A percentile compares a stretch with the other conserved stretches of the same genome.
Evolutionary conservation across 805 yeast species (phyloP).

Genomic region (Dipodascus geniculatus): DNA sequence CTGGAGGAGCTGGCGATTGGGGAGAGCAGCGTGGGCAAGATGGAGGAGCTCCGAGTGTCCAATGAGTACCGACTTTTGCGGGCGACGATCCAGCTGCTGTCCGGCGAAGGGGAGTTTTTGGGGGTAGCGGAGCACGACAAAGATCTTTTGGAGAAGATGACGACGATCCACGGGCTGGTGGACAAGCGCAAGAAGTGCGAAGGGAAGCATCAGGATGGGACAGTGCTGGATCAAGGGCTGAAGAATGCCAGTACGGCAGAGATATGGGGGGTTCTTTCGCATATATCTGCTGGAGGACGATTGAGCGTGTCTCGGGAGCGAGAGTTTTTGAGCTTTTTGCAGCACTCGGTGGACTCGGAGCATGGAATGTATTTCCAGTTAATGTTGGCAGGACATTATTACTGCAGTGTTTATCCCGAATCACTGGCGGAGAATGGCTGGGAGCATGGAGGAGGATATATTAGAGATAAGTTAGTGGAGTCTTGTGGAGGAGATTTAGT

Average conservation of each 20-base stretch:
- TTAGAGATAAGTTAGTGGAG: not conserved
- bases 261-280: not conserved
- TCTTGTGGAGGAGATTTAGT: not conserved
- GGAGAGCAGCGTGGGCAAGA: slow-evolving; percentile 11
- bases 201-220: not conserved
- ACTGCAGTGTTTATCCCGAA: not conserved
- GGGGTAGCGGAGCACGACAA: slow-evolving; percentile 12
- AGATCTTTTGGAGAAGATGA: slow-evolving; percentile 6
- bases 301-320: not conserved
- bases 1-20: slow-evolving; percentile 14
- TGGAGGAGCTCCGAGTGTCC: slow-evolving; percentile 25
- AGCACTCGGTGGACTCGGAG: not conserved
- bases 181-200: too few species aligned
- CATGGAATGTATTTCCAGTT: not conserved
- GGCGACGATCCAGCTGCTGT: slow-evolving; percentile 13
- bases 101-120: slow-evolving; percentile 11
- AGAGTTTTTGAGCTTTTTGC: not conserved
- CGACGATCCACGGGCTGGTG: slow-evolving; percentile 10
- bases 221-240: not conserved
- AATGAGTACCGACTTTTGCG: slow-evolving; percentile 23
- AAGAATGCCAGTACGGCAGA: not conserved
- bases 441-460: not conserved
- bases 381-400: not conserved
- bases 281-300: not conserved
- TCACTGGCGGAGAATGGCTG: too few species aligned